Conservation (phyloP, 2,329 filamentous ascomycete species). For the Alternaria ethzedia region DNA sequence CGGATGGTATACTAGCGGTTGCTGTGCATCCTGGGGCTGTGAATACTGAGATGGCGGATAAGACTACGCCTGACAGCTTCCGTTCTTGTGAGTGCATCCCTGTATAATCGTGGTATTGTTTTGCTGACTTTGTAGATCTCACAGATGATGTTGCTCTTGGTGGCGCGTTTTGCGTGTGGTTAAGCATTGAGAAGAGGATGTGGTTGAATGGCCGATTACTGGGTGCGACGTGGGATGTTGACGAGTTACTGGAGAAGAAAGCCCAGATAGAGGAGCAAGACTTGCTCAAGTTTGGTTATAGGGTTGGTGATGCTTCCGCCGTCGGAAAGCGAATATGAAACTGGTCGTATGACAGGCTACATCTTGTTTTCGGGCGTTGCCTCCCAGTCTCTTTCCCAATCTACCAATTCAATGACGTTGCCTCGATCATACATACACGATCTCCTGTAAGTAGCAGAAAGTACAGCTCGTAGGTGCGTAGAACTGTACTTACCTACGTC, state of each 20-base stretch:
- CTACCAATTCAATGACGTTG: neutral
- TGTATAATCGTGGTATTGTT: neutral
- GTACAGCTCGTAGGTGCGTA: neutral
- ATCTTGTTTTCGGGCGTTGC: neutral
- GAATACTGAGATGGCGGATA: constrained; percentile 35
- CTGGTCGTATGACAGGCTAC: neutral
- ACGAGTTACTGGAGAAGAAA: constrained; percentile 33
- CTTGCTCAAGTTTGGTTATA: constrained; percentile 37
- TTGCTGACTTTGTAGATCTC: constrained; percentile 23
- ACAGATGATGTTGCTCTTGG: constrained; percentile 38
- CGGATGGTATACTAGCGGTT: constrained; percentile 29
- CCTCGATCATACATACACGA: neutral
- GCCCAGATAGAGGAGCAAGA: constrained; percentile 29
- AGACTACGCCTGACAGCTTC: constrained; percentile 35
- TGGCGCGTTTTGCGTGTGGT: constrained; percentile 44
- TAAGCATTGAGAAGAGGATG: constrained; percentile 36
- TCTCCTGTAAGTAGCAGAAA: neutral
- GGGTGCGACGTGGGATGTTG: constrained; percentile 40
- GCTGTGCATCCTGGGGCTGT: constrained; percentile 43
- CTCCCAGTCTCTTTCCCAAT: neutral
- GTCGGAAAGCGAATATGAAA: neutral
- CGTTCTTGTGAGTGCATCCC: constrained; percentile 25
- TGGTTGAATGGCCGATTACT: constrained; percentile 40
- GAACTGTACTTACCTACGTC: neutral
- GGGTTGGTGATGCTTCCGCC: constrained; percentile 10